phyloP scores from a whole-genome alignment of 225 moss, liverwort and hornwort species.

The Polytrichum formosum region DNA sequence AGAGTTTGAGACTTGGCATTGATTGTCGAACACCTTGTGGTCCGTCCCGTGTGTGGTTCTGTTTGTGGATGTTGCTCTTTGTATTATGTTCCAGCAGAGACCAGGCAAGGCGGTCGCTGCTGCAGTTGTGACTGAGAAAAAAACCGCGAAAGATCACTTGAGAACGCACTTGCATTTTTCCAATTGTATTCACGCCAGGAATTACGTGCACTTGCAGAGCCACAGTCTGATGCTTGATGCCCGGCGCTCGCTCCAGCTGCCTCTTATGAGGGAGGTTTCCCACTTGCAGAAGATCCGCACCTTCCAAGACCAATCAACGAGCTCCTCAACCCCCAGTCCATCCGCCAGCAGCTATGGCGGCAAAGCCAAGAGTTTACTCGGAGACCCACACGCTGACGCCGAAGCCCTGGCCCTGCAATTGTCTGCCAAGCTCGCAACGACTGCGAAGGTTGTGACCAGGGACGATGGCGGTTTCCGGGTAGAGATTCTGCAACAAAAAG shows the following conservation, averaged over 20 bases:
- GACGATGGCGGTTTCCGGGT: constrained; percentile 18
- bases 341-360: constrained; percentile 9
- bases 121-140: background rate
- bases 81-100: background rate
- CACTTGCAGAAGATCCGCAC: constrained; percentile 32
- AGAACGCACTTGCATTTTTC: constrained; percentile 46
- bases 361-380: constrained; percentile 16
- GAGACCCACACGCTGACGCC: constrained; percentile 40
- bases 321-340: constrained; percentile 26
- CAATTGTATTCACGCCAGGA: constrained; percentile 42
- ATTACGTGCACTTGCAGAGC: constrained; percentile 46
- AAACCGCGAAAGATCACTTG: constrained; percentile 11
- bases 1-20: too few species aligned
- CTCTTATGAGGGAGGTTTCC: constrained; percentile 49
- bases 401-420: constrained; percentile 34
- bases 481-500: constrained; percentile 14
- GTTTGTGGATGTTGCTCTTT: too few species aligned
- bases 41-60: too few species aligned
- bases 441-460: constrained; percentile 14
- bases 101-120: background rate
- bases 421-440: constrained; percentile 31
- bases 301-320: constrained; percentile 40
- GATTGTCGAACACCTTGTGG: too few species aligned
- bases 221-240: constrained; percentile 51
- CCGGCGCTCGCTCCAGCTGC: constrained; percentile 36